Evolutionary conservation across 2,329 filamentous ascomycete genomes (phyloP), one percentile per base, ranked within the genome.

Genomic region (Metarhizium humberi): DNA sequence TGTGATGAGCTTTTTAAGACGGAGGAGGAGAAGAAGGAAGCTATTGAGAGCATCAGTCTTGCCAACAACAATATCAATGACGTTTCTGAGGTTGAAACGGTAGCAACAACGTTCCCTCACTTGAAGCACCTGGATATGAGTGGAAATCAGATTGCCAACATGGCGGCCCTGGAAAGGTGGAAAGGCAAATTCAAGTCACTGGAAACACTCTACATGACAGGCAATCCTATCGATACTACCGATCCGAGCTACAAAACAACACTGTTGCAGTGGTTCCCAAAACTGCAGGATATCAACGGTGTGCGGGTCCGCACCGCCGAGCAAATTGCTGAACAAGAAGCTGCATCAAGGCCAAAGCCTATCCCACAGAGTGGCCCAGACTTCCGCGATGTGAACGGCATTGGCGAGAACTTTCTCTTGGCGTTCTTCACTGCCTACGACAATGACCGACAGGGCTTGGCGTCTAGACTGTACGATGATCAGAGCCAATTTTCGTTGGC

Each of bases 121-220:
- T 76, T 97, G 57, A 86, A 90, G 67, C 92, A 96, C 61, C 82
- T 99, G 13, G 92, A 96, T 62, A 80, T 97, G 30, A 94, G 90
- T 54, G 82, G 86, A 66, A 97, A 97, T 71, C 81, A 85, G 45
- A 82, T 99, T 63, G 76, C 79, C 56, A 82, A 81, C 52, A 71
- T 90, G 52, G 81, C 84, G 55, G 80, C 81, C 10, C 71, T 99
- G 50, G 80, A 84, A 53, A 80, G 77, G 36, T 96, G 91, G 91
- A 86, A 86, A 57, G 82, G 84, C 65, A 90, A 88, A 55, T 92
- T 97, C 65, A 83, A 79, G 53, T 76, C 84, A 55, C 78, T 97
- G 11, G 85, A 95, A 66, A 92, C 92, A 53, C 78, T 99, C 2
- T 84, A 95, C 58, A 74, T 96, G 58, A 79, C 80, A 10, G 85